Evolutionary conservation across 2,329 filamentous ascomycete species (phyloP), one percentile per base, ranked within the genome.

Genomic region (Fusarium virguliforme): DNA sequence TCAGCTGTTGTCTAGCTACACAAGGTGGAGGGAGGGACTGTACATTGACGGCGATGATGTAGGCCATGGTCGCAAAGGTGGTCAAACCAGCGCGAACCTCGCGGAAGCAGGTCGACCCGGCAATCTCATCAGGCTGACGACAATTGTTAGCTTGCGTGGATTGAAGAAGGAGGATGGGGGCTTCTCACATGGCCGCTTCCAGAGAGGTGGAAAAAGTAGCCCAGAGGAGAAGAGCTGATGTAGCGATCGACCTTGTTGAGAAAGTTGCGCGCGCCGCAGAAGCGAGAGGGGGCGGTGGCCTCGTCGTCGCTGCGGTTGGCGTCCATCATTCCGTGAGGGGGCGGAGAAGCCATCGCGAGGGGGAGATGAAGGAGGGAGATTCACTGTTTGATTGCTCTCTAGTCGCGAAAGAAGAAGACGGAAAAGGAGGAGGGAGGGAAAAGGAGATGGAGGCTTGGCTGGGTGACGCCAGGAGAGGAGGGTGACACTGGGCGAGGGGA

Each of bases 41-140:
- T 70, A 89, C 88, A 74, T 91, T 91, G 69, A 91, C 90, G 8
- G 91, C 91, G 77, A 96, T 94, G 74, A 96, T 95, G 81, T 95
- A 95, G 13, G 92, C 91, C 93, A 94, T 94, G 4, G 91, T 92
- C 60, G 91, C 90, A 77, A 93, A 93, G 3, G 93, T 96, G 2
- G 94, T 94, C 60, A 95, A 79, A 2, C 93, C 94, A 32, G 93
- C 94, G 30, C 93, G 90, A 63, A 96, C 83, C 80, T 96, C 94
- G 24, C 89, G 92, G 70, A 93, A 90, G 79, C 95, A 94, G 65
- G 87, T 90, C 37, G 92, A 87, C 38, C 89, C 89, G 65, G 87
- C 86, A 54, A 94, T 89, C 76, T 92, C 90, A 54, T 90, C 86
- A 34, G 88, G 88, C 91, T 94, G 22, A 10, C 15, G 24, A 4